These are phyloP conservation scores for Deakozyma indianensis DNA, from an alignment of 805 yeast species.

Conservation along the genomic window DNA sequence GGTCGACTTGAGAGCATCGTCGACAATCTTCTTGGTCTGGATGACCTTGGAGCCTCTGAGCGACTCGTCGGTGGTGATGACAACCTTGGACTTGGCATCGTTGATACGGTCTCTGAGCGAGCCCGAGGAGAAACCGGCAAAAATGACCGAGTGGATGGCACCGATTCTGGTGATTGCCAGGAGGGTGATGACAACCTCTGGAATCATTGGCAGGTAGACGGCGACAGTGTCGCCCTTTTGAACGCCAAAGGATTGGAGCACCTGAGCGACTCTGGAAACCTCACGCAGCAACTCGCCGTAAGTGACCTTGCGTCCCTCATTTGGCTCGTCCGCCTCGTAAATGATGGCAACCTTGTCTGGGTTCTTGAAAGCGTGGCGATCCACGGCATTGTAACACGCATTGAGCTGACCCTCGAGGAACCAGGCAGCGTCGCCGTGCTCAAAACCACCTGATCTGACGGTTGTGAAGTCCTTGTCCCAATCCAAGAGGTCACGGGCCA, in stretches of 20 bases:
- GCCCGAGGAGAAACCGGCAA: slow-evolving; percentile 71
- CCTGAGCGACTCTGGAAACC: slow-evolving; percentile 59
- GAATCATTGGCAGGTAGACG: slow-evolving; percentile 75
- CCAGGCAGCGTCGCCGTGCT: slow-evolving; percentile 41
- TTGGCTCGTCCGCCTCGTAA: slow-evolving; percentile 72
- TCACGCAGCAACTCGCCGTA: slow-evolving; percentile 58
- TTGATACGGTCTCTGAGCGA: slow-evolving; percentile 57
- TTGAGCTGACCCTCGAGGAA: slow-evolving; percentile 67
- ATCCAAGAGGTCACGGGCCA: slow-evolving; percentile 33
- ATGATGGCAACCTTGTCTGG: slow-evolving; percentile 63
- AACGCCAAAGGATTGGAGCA: slow-evolving; percentile 50
- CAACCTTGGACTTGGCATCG: slow-evolving; percentile 58
- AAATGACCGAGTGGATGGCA: slow-evolving; percentile 73
- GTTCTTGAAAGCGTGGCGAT: slow-evolving; percentile 57
- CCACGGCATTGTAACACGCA: slow-evolving; percentile 71
- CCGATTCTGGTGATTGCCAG: slow-evolving; percentile 71
- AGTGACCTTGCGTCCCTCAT: slow-evolving; percentile 45
- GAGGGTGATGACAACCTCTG: slow-evolving; percentile 62
- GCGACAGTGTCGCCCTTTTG: slow-evolving; percentile 78
- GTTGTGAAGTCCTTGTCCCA: slow-evolving; percentile 41
- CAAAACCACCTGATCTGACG: slow-evolving; percentile 8
- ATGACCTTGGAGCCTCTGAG: slow-evolving; percentile 73
- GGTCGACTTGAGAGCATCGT: slow-evolving; percentile 56
- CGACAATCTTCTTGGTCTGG: slow-evolving; percentile 69
- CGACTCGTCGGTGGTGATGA: slow-evolving; percentile 71